phyloP scores from a whole-genome alignment of 805 yeast genomes.

The Ascoidea asiatica region DNA sequence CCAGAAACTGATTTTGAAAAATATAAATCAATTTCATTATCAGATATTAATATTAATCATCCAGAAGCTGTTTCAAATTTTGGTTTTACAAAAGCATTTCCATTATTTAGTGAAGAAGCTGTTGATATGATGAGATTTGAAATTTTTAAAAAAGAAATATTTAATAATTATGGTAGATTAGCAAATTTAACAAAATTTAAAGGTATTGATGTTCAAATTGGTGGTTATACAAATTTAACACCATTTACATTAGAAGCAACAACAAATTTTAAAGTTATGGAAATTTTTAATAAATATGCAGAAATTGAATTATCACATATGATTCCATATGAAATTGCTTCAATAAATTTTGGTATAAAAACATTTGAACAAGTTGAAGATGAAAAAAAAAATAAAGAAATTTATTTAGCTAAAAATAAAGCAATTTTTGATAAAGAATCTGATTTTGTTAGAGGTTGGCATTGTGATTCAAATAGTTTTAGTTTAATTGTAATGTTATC shows the following conservation, averaged over 20 bases:
- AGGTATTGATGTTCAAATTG: constrained; percentile 18
- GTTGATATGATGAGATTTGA: constrained; percentile 45
- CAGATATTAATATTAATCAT: constrained; percentile 30
- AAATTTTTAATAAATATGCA: constrained; percentile 23
- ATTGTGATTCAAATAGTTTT: constrained; percentile 27
- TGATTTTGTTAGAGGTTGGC: constrained; percentile 25
- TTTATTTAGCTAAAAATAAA: background rate
- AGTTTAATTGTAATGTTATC: constrained; percentile 30
- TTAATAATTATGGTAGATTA: constrained; percentile 29
- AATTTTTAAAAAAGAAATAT: constrained; percentile 31
- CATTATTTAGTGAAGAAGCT: constrained; percentile 48
- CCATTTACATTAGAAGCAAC: constrained; percentile 26
- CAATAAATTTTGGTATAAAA: constrained; percentile 20
- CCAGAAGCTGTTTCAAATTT: constrained; percentile 36
- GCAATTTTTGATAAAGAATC: constrained; percentile 5
- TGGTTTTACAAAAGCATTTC: constrained; percentile 49
- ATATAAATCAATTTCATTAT: constrained; percentile 26
- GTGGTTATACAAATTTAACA: constrained; percentile 21
- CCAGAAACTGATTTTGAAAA: constrained; percentile 10
- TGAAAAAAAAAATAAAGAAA: constrained; percentile 12
- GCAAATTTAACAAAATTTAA: constrained; percentile 25
- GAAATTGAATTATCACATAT: constrained; percentile 25
- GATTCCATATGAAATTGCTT: constrained; percentile 28
- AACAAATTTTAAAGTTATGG: constrained; percentile 27
- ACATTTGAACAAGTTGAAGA: constrained; percentile 15